These are phyloP conservation scores for Botrytis pseudocinerea DNA, from an alignment of 2,329 filamentous ascomycete species.

Conservation along the genomic window DNA sequence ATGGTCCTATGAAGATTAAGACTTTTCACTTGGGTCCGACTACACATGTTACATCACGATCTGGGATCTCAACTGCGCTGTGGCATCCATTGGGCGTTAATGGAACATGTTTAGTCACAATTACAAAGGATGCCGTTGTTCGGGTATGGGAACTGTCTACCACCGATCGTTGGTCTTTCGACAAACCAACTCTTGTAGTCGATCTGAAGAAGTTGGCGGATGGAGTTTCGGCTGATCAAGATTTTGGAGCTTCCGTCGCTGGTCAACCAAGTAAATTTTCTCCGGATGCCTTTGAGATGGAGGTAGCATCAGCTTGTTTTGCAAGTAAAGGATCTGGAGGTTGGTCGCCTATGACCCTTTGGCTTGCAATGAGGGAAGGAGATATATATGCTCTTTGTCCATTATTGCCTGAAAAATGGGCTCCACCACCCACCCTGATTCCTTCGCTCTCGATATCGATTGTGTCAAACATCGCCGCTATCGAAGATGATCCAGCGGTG, in stretches of 20 bases:
- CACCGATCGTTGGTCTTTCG: conserved; percentile 84
- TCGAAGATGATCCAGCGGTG: conserved; percentile 59
- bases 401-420: conserved; percentile 83
- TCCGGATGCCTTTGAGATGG: conserved; percentile 88
- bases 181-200: conserved; percentile 77
- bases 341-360: conserved; percentile 95
- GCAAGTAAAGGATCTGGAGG: conserved; percentile 66
- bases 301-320: conserved; percentile 88
- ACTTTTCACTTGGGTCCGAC: conserved; percentile 91
- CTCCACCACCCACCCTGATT: conserved; percentile 71
- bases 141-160: conserved; percentile 87
- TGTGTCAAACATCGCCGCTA: conserved; percentile 67
- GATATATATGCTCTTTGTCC: conserved; percentile 94
- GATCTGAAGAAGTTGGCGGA: conserved; percentile 88
- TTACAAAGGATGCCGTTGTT: conserved; percentile 85
- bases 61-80: conserved; percentile 75
- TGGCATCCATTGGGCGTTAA: conserved; percentile 92
- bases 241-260: conserved; percentile 75
- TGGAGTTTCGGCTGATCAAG: conserved; percentile 76
- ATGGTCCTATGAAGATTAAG: conserved; percentile 71
- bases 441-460: conserved; percentile 82
- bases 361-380: conserved; percentile 92
- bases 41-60: conserved; percentile 83
- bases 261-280: conserved; percentile 81
- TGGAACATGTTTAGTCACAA: conserved; percentile 79